Conservation (phyloP, 2,329 filamentous ascomycete genomes). For the Clonostachys rhizophaga region DNA sequence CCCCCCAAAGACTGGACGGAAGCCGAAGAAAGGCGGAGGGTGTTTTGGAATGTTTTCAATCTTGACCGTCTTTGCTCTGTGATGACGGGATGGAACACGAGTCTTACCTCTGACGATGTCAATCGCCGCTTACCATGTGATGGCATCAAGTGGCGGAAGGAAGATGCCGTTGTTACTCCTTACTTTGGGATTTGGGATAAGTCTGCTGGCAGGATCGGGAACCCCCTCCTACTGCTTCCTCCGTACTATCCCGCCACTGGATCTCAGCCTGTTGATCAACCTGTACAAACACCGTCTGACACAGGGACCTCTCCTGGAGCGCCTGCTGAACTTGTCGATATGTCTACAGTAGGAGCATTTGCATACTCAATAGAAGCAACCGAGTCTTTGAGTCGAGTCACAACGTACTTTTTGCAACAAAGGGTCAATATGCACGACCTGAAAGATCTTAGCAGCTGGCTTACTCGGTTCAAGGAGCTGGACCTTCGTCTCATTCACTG, state of each 20-base stretch:
- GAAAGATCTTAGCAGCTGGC: conserved; percentile 32
- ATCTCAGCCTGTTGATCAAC: conserved; percentile 9
- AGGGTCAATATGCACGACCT: conserved; percentile 28
- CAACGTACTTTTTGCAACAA: conserved; percentile 37
- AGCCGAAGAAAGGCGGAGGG: conserved; percentile 20
- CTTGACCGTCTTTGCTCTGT: conserved; percentile 18
- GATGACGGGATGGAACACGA: conserved; percentile 21
- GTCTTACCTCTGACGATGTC: conserved; percentile 22
- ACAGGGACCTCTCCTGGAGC: neutral
- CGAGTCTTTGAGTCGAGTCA: conserved; percentile 37
- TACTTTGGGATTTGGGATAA: conserved; percentile 40
- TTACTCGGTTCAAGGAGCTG: conserved; percentile 41
- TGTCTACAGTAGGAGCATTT: conserved; percentile 36
- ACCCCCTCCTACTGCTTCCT: conserved; percentile 28
- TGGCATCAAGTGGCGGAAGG: conserved; percentile 31
- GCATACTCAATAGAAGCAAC: conserved; percentile 41
- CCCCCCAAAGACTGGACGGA: conserved; percentile 21
- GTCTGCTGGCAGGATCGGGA: conserved; percentile 28
- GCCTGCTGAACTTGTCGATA: conserved; percentile 10
- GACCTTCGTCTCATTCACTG: conserved; percentile 38
- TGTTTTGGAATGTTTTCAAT: conserved; percentile 24
- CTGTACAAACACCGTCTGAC: neutral
- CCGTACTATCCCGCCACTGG: conserved; percentile 5
- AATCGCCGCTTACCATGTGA: conserved; percentile 23
- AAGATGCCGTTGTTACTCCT: conserved; percentile 29